Percentiles rank a stretch among this genome's conserved stretches.
phyloP scores from a whole-genome alignment of 169 alveolate genomes.

The Fabrea salina region DNA sequence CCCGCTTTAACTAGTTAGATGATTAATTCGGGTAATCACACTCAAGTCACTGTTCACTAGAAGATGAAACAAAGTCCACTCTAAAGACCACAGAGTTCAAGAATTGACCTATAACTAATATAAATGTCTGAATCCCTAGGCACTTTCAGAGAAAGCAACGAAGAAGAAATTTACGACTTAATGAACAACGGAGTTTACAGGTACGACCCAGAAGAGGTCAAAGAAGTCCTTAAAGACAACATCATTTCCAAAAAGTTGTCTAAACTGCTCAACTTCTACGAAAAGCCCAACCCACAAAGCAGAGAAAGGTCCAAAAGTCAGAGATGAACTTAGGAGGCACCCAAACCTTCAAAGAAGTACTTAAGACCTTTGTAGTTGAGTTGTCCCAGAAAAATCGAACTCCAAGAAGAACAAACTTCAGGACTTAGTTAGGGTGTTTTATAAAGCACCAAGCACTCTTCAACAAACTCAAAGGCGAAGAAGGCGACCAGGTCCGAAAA shows the following conservation, averaged over 20 bases:
- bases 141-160: too few species aligned
- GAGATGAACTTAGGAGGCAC: not conserved
- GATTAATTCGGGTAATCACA: too few species aligned
- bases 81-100: too few species aligned
- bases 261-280: conserved; percentile 7
- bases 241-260: too few species aligned
- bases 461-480: not conserved
- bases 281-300: not conserved
- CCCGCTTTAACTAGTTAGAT: too few species aligned
- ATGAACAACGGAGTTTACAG: not conserved
- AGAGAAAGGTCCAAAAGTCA: not conserved
- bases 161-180: not conserved
- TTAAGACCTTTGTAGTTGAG: not conserved
- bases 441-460: not conserved
- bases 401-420: conserved; percentile 1
- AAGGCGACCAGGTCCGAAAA: not conserved
- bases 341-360: not conserved
- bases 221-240: too few species aligned
- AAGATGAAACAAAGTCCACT: too few species aligned
- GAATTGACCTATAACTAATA: too few species aligned
- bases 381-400: not conserved
- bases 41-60: too few species aligned
- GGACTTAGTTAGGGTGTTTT: not conserved
- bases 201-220: too few species aligned
- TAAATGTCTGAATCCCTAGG: too few species aligned